phyloP scores from a whole-genome alignment of 73 alveolate species.

The Paramecium pentaurelia region DNA sequence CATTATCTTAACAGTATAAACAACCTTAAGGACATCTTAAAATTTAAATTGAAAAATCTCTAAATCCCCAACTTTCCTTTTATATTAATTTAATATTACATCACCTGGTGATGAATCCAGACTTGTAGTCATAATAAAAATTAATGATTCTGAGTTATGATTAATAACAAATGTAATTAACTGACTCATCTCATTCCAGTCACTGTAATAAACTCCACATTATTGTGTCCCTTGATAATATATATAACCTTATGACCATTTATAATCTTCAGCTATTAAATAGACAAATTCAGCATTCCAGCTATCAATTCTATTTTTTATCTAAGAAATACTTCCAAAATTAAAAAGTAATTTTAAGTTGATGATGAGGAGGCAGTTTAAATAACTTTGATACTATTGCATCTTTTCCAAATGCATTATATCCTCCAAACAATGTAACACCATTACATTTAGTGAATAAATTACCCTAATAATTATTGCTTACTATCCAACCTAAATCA shows the following conservation, averaged over 20 bases:
- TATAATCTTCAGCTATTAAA: not conserved
- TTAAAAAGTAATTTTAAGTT: not conserved
- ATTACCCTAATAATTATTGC: not conserved
- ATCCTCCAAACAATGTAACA: not conserved
- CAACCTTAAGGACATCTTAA: not conserved
- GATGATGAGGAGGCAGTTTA: not conserved
- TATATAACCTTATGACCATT: not conserved
- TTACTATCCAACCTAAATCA: not conserved
- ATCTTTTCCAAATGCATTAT: not conserved
- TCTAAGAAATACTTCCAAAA: not conserved
- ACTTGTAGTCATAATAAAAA: not conserved
- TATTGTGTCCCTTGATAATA: not conserved
- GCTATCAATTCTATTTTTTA: not conserved
- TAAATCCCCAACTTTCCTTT: not conserved
- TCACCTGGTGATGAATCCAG: not conserved
- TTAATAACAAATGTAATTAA: not conserved
- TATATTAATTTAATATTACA: not conserved
- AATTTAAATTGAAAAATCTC: not conserved
- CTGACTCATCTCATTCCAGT: not conserved
- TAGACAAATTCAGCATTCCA: not conserved
- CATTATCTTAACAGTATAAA: not conserved
- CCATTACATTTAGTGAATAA: not conserved
- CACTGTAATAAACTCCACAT: not conserved
- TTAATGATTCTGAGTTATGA: not conserved
- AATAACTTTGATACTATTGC: not conserved